Base-by-base conservation (phyloP, 129 eudicot species). In the Calendula officinalis region DNA sequence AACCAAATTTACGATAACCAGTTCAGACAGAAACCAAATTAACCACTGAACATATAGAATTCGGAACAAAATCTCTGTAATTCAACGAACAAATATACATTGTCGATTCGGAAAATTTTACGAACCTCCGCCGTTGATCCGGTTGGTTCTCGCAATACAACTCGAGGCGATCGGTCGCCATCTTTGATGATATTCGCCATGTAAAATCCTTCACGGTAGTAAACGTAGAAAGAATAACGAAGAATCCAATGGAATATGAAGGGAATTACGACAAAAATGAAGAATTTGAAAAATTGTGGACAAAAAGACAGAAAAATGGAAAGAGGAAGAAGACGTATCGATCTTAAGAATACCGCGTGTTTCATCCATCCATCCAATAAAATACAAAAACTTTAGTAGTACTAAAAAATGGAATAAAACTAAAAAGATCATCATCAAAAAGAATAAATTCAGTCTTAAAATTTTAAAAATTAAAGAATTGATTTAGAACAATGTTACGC, bases 101-200 rank as follows among this genome's bases (percentile, higher is more conserved):
- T 8, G 13, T 52, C 22, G 22, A 44, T 12, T 1, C 0, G 22
- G 34, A 58, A 43, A n/a, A 7, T 1, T 43, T 1, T 35, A 55
- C 60, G 35, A 51, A 86, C 95, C 95, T 86, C 89, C 48, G 86
- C 78, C 3, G 95, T 83, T 75, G 95, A 86, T 80, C 95, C 95
- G 68, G 76, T 83, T 3, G 86, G 95, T 70, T 83, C 95, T 61
- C 76, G 56, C 71, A 86, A 62, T 39, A 83, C 17, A 60, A 86
- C 33, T 52, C 64, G 66, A 40, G 80, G 66, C 46, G 78, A 76
- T 71, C 86, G 80, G 61, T 80, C 82, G 35, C 78, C 86, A 9
- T 81, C 88, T 5, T 45, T 73, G 57, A 78, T 71, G 70, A 83
- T 16, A 62, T 78, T 78, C 68, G 78, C 73, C 84, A 73, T 73